Base-by-base conservation (phyloP, 2,329 filamentous ascomycete species). In the Nemania bipapillata region DNA sequence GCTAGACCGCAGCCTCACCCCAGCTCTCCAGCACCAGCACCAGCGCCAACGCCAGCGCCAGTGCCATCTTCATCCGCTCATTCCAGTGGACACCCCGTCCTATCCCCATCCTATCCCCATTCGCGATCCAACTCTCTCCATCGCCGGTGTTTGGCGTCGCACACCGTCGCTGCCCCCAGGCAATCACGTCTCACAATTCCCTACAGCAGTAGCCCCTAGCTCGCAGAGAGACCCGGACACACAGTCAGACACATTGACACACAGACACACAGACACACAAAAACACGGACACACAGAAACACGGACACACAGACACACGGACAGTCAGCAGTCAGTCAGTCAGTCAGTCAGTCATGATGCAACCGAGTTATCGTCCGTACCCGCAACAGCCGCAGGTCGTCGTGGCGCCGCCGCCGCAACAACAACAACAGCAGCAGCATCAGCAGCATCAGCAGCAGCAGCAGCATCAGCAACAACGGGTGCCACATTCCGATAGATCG, bases 311-410 rank as follows among this genome's bases (percentile, higher is more conserved):
- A 12, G 15, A 45, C 12, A n/a, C 40, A 45, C 15, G 15, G 37
- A 17, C 37, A 11, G 37, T 40, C 40, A 59, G 32, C 65, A 58
- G 57, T 52, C 53, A 24, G 28, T 40, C 60, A 63, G 52, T 24
- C 56, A 22, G n/a, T 20, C 45, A 61, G 69, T 52, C 63, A 63
- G 63, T 68, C 75, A 82, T 75, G 74, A 87, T 87, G 86, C 86
- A 87, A 80, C 80, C 81, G 66, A 83, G 85, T 72, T 87, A 85
- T 76, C 85, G 85, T 71, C 79, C 79, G 63, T 86, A 84, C 78
- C 81, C 82, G 76, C 84, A 74, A 67, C 77, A 85, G 73, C 85
- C 85, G 77, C 80, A 81, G 73, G 15, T 70, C 61, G 56, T 64
- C 49, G 63, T 63, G 58, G 59, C 63, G 52, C 63, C 62, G 50